Conservation (phyloP, 768 basidiomycete species). For the Boletus sp. region DNA sequence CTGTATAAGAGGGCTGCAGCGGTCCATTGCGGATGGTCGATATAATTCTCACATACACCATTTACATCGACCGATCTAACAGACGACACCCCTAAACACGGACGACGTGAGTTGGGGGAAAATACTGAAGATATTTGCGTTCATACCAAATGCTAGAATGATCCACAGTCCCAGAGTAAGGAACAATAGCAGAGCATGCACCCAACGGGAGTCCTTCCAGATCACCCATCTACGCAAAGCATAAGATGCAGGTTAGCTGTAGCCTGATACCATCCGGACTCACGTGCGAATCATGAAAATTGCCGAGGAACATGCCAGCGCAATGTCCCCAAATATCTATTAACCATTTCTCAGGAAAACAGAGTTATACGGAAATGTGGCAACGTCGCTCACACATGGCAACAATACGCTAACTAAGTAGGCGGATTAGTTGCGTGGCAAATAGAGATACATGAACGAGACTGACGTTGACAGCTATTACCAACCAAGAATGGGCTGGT, state of each 20-base stretch:
- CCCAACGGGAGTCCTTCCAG: constrained; percentile 19
- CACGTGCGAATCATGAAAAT: constrained; percentile 29
- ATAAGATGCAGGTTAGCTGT: not conserved
- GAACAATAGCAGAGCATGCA: constrained; percentile 13
- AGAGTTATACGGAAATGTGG: no score
- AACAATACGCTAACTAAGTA: constrained; percentile 1
- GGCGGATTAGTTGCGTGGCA: not conserved
- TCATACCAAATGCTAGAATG: constrained; percentile 14
- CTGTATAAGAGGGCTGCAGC: constrained; percentile 12
- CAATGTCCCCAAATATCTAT: constrained; percentile 5
- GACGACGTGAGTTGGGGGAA: not conserved
- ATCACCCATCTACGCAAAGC: constrained; percentile 22
- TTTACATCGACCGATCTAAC: not conserved
- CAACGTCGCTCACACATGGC: constrained; percentile 5
- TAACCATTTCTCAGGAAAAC: not conserved
- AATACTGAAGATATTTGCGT: not conserved
- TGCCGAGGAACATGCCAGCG: constrained; percentile 19
- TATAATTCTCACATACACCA: not conserved
- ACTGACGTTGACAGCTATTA: constrained; percentile 17
- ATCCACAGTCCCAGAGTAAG: constrained; percentile 19
- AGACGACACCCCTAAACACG: constrained; percentile 3
- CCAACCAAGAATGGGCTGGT: not conserved
- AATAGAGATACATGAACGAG: not conserved
- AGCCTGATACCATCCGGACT: not conserved
- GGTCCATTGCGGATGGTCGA: not conserved